Evolutionary conservation across 371 early-diverging fungal genomes (phyloP).

Genomic region (Nematocida sp.): DNA sequence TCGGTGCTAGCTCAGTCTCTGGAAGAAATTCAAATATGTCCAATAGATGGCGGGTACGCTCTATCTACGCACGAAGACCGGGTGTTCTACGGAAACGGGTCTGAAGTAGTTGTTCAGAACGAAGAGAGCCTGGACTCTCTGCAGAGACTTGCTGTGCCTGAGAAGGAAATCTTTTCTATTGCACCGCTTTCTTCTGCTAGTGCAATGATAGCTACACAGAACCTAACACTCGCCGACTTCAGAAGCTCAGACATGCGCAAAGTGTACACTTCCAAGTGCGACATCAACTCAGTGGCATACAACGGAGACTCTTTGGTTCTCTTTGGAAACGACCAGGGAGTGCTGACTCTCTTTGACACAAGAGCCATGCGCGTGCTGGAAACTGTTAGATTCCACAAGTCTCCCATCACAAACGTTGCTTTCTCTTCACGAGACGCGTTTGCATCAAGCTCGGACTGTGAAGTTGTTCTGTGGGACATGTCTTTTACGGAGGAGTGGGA

Average conservation of each 20-base stretch:
- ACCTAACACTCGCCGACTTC: conserved; percentile 50
- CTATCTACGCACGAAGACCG: not conserved
- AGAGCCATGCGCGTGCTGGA: conserved; percentile 38
- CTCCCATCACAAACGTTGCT: conserved; percentile 52
- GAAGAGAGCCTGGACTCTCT: not conserved
- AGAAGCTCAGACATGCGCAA: conserved; percentile 6
- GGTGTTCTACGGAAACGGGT: conserved; percentile 25
- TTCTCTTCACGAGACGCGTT: conserved; percentile 60
- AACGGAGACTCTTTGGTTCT: conserved; percentile 54
- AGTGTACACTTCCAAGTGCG: conserved; percentile 1
- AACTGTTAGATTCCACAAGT: conserved; percentile 57
- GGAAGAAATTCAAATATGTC: not conserved
- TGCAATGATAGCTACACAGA: not conserved
- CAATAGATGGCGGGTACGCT: conserved; percentile 26
- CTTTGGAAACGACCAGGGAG: conserved; percentile 61
- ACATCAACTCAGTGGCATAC: conserved; percentile 62
- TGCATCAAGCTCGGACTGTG: conserved; percentile 56
- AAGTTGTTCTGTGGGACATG: conserved; percentile 62
- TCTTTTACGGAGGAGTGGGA: conserved; percentile 61
- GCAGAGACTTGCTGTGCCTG: not conserved
- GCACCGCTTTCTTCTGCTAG: not conserved
- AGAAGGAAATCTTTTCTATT: conserved; percentile 24
- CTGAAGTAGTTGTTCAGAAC: not conserved
- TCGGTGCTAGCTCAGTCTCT: not conserved
- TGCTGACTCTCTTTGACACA: conserved; percentile 54